Percentiles rank a stretch among this genome's conserved stretches.
These are phyloP conservation scores for Talaromyces liani DNA, from an alignment of 495 filamentous ascomycete species.

Conservation along the genomic window DNA sequence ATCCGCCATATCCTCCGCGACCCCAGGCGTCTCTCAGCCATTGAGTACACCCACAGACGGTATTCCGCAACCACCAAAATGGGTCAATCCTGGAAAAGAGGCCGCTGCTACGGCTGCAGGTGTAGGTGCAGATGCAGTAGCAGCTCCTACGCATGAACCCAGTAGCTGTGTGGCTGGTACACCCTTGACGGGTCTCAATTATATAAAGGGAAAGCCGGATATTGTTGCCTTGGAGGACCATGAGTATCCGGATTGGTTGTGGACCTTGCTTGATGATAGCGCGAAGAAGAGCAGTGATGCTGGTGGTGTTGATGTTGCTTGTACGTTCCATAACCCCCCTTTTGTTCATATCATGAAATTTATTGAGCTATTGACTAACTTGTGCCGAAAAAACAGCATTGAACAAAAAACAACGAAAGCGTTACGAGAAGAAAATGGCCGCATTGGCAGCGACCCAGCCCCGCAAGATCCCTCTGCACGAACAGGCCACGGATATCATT, in stretches of 20 bases:
- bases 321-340: slow-evolving; percentile 43
- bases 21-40: slow-evolving; percentile 39
- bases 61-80: slow-evolving; percentile 19
- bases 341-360: background rate
- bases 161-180: slow-evolving; percentile 64
- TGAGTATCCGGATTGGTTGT: slow-evolving; percentile 90
- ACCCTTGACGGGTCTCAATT: slow-evolving; percentile 71
- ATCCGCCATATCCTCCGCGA: slow-evolving; percentile 32
- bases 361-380: background rate
- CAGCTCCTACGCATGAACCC: slow-evolving; percentile 20
- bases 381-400: slow-evolving; percentile 15
- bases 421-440: slow-evolving; percentile 56
- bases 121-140: slow-evolving; percentile 2
- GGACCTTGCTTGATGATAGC: slow-evolving; percentile 59
- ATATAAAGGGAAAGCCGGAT: slow-evolving; percentile 72
- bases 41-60: slow-evolving; percentile 33
- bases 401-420: slow-evolving; percentile 53
- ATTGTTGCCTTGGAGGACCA: slow-evolving; percentile 68
- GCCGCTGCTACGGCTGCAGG: slow-evolving; percentile 6
- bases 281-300: slow-evolving; percentile 28
- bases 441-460: slow-evolving; percentile 57
- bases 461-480: slow-evolving; percentile 71
- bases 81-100: slow-evolving; percentile 13
- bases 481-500: slow-evolving; percentile 81
- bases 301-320: slow-evolving; percentile 41